phyloP scores from a whole-genome alignment of 2,329 filamentous ascomycete genomes.

The Cladosporium phlei region DNA sequence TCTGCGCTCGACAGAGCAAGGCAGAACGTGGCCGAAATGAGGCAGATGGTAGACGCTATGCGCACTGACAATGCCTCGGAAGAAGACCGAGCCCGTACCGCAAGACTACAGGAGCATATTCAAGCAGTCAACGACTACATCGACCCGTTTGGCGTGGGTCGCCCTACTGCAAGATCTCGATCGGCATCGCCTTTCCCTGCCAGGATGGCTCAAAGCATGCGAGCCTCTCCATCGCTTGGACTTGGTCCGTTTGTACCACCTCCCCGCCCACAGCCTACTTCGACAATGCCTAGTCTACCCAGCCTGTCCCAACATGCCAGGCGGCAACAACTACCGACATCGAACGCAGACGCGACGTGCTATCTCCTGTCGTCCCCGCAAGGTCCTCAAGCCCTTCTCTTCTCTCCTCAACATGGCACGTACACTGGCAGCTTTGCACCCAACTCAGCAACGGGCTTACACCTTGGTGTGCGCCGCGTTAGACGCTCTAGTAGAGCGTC shows the following conservation, averaged over 20 bases:
- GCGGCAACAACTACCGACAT: conserved; percentile 19
- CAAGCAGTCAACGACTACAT: conserved; percentile 28
- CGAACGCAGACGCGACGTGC: conserved; percentile 24
- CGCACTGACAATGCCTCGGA: conserved; percentile 18
- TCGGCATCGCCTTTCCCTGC: conserved; percentile 7
- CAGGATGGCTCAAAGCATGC: conserved; percentile 11
- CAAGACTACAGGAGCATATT: conserved; percentile 21
- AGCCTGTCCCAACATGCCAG: conserved; percentile 14
- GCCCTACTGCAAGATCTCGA: conserved; percentile 4
- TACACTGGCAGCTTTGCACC: conserved; percentile 20
- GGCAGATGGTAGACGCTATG: conserved; percentile 27
- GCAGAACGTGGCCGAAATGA: conserved; percentile 29
- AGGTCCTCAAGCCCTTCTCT: conserved; percentile 43
- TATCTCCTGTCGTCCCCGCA: conserved; percentile 43
- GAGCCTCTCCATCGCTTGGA: conserved; percentile 7
- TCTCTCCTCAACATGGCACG: conserved; percentile 34
- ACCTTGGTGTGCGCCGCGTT: background rate
- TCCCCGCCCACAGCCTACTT: background rate
- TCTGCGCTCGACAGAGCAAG: conserved; percentile 29
- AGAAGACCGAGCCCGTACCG: conserved; percentile 23
- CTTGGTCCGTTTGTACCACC: conserved; percentile 4
- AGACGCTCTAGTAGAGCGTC: background rate
- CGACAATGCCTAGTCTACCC: background rate
- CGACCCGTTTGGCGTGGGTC: conserved; percentile 23
- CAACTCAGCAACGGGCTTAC: background rate